Base-by-base conservation (phyloP, 345 rosid species). In the Barbarea vulgaris region DNA sequence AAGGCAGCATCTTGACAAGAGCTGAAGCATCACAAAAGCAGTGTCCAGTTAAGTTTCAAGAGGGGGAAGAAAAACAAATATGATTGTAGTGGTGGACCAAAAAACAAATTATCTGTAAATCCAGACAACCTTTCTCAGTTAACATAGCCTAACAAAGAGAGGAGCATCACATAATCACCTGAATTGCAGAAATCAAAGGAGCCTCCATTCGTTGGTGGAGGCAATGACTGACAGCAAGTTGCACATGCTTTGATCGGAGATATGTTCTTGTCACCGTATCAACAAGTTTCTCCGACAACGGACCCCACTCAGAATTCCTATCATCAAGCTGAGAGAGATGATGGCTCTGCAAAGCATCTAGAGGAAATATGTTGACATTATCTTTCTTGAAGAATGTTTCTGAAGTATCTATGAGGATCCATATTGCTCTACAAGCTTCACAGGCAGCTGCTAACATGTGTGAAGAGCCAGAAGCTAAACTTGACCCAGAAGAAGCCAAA, bases 1-100 rank as follows among this genome's bases (percentile, higher is more conserved):
- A 48, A 92, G 88, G 82, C 97, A 95, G 80, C 97, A 92, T 79
- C 99, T 87, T 80, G 87, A 81, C 79, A 95, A 81, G 67, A 95
- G 81, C 99, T 95, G 97, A 83, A 79, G 76, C 66, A 81, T 76
- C 37, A 62, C 48, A 65, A 31, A 76, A 44, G 67, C 60, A 47
- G 15, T 60, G 44, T 72, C 65, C 21, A 75, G 69, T 24, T 53
- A 57, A 65, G 46, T 78, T 75, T 63, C 30, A 27, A 68, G 36
- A 61, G 42, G 25, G 48, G 25, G 9, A 52, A 65, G 52, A 72
- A 46, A 64, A 24, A 67, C 4, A 50, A 22, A 61, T 15, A 2
- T 5, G 13, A 46, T 63, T 33, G 62, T 42, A 37, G 25, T 11
- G 57, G 28, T 59, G 42, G 55, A n/a, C 53, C 37, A 62, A 50